These are phyloP conservation scores for Bremia lactucae DNA, from an alignment of 352 stramenopile species.

Conservation along the genomic window DNA sequence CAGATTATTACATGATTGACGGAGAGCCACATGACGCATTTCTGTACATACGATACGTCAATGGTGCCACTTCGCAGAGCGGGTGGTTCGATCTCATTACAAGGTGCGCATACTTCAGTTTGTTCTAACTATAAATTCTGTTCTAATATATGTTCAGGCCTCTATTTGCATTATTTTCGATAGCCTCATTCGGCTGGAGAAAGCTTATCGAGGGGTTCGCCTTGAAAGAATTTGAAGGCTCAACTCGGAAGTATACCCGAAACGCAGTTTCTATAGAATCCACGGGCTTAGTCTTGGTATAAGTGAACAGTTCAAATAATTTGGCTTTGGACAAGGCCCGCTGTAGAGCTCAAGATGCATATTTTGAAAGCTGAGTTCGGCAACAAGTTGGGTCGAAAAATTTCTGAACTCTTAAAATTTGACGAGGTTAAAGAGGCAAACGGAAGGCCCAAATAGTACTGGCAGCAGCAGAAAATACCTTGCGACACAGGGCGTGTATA, in stretches of 20 bases:
- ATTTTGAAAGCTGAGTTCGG: conserved; percentile 8
- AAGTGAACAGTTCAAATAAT: too few species aligned
- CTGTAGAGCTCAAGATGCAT: too few species aligned
- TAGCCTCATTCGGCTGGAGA: conserved; percentile 56
- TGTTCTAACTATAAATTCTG: not conserved
- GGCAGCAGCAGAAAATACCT: conserved; percentile 2
- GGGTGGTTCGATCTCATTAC: conserved; percentile 62
- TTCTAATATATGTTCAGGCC: conserved; percentile 16
- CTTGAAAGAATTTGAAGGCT: conserved; percentile 25
- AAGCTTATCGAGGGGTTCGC: conserved; percentile 44
- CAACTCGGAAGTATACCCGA: conserved; percentile 10
- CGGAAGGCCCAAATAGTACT: conserved; percentile 37
- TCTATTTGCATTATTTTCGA: conserved; percentile 47
- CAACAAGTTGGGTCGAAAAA: not conserved
- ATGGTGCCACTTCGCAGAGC: conserved; percentile 43
- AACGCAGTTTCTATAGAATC: conserved; percentile 6
- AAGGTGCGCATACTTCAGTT: conserved; percentile 19
- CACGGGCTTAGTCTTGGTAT: conserved; percentile 16
- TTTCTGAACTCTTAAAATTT: conserved; percentile 66
- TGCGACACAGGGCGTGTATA: too few species aligned
- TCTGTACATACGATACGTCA: conserved; percentile 81
- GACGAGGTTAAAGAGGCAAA: conserved; percentile 61
- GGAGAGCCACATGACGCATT: conserved; percentile 71
- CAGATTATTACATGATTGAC: conserved; percentile 85
- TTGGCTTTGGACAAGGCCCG: too few species aligned